Evolutionary conservation across 208 protist genomes (phyloP).

Genomic region (Trichomonas gallinae): DNA sequence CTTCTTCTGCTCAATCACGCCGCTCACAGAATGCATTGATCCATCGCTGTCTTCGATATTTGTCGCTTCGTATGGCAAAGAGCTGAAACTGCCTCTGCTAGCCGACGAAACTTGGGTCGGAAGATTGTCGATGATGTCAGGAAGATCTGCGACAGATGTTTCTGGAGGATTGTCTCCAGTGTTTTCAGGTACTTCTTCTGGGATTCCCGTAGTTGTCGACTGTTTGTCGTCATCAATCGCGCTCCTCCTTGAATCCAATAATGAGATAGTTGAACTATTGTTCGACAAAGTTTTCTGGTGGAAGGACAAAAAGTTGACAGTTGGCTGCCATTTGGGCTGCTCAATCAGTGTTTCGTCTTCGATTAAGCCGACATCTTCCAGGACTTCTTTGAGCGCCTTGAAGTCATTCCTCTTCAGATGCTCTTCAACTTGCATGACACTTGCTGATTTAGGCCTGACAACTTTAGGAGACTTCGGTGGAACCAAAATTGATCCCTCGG

Average conservation of each 20-base stretch:
- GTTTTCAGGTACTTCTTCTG: not conserved
- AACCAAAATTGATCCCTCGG: not conserved
- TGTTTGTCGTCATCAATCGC: not conserved
- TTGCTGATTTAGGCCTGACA: not conserved
- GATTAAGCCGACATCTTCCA: not conserved
- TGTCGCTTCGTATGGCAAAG: not conserved
- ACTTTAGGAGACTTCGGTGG: not conserved
- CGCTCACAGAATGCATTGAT: not conserved
- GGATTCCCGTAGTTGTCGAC: not conserved
- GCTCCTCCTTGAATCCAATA: not conserved
- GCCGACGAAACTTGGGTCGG: not conserved
- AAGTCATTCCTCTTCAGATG: not conserved
- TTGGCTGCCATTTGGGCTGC: not conserved
- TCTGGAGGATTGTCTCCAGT: too few species aligned
- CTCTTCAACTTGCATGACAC: not conserved
- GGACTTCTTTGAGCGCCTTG: not conserved
- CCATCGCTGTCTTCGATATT: not conserved
- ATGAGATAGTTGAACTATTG: not conserved
- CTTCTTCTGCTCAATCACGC: not conserved
- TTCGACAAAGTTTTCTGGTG: not conserved
- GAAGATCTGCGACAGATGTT: too few species aligned
- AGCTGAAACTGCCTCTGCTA: not conserved
- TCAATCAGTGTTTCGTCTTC: not conserved
- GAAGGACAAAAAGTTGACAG: not conserved
- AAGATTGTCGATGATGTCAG: not conserved